Percentiles rank a stretch among this genome's conserved stretches.
Conservation (phyloP, 257 asterid genomes). For the Jacaranda mimosifolia region DNA sequence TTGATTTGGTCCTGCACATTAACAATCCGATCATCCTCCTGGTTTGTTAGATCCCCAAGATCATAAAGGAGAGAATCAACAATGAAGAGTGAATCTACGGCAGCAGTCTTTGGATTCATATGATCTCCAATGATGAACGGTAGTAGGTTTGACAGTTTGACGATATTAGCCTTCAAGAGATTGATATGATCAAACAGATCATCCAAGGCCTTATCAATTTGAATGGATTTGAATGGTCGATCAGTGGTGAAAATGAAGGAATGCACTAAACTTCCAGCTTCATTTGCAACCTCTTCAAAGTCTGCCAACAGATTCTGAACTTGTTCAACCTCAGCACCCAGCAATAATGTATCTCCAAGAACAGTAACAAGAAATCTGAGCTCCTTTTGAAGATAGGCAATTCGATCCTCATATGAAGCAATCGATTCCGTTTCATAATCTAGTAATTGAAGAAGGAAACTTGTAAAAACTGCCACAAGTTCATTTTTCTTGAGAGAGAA, state of each 20-base stretch:
- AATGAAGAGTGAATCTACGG: slow-evolving; percentile 14
- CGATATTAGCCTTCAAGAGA: neutral
- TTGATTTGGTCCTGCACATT: slow-evolving; percentile 26
- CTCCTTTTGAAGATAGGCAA: no score
- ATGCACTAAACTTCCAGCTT: neutral
- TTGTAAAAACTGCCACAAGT: neutral
- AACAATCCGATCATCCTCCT: neutral
- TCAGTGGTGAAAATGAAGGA: neutral
- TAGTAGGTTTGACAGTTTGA: no score
- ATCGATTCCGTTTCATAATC: no score
- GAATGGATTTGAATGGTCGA: neutral
- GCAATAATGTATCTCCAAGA: neutral
- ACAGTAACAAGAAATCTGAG: no score
- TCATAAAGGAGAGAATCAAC: slow-evolving; percentile 34
- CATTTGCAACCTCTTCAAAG: neutral
- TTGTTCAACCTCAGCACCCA: neutral
- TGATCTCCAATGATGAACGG: no score
- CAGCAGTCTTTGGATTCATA: neutral
- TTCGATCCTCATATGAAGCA: no score
- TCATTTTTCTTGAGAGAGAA: neutral
- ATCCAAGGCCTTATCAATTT: no score
- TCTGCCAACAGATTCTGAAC: neutral
- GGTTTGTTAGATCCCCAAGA: slow-evolving; percentile 18
- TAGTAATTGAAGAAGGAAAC: no score
- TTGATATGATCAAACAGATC: neutral